Conservation (phyloP, 352 stramenopile species). For the Globisporangium rhizosaccharum region DNA sequence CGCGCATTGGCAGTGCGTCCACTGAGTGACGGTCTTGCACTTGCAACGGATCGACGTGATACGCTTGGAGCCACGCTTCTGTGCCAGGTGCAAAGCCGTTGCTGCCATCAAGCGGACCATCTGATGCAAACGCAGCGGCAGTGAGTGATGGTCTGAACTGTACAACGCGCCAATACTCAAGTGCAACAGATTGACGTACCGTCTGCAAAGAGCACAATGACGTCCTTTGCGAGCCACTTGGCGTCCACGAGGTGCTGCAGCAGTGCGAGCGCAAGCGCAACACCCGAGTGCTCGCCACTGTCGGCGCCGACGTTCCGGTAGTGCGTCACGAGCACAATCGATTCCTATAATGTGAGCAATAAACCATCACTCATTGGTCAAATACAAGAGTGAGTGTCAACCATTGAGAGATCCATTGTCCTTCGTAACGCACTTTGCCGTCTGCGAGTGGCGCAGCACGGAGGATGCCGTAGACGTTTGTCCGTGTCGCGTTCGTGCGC, state of each 20-base stretch:
- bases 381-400: background rate
- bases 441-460: slow-evolving; percentile 65
- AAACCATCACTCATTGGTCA: slow-evolving; percentile 3
- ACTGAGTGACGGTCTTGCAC: slow-evolving; percentile 17
- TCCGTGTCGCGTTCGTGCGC: slow-evolving; percentile 18
- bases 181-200: slow-evolving; percentile 19
- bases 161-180: background rate
- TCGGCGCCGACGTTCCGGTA: slow-evolving; percentile 47
- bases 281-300: slow-evolving; percentile 42
- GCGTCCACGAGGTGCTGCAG: slow-evolving; percentile 49
- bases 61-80: slow-evolving; percentile 65
- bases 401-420: background rate
- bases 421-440: slow-evolving; percentile 49
- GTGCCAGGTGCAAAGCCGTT: slow-evolving; percentile 60
- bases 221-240: slow-evolving; percentile 80
- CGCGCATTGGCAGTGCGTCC: slow-evolving; percentile 46
- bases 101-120: slow-evolving; percentile 50
- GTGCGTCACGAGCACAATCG: slow-evolving; percentile 66
- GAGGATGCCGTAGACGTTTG: slow-evolving; percentile 80
- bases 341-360: slow-evolving; percentile 20
- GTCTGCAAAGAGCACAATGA: slow-evolving; percentile 74
- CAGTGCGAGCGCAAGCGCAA: slow-evolving; percentile 53
- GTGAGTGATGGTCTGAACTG: background rate
- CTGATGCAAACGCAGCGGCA: slow-evolving; percentile 17
- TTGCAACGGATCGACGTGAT: slow-evolving; percentile 52